Evolutionary conservation across 108 stramenopile species (phyloP), one percentile per base, ranked within the genome.

Genomic region (Parietichytrium sp.): DNA sequence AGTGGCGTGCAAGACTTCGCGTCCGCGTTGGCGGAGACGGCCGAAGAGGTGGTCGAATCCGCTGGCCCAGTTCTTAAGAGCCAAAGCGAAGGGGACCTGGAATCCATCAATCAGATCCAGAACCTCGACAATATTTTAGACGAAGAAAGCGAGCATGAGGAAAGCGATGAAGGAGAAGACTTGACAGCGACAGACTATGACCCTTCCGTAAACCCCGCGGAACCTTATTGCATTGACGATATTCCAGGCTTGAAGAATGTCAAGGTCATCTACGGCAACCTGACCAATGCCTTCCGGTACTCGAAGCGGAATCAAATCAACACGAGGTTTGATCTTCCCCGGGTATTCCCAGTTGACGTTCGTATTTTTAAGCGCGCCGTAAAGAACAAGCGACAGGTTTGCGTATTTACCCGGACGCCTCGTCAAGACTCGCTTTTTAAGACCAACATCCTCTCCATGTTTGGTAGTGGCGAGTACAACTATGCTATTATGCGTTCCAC

Each of bases 401-500:
- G 61, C 42, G 61, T 72, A 25, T 72, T 45, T 25, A 72, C 61
- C 8, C 61, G 61, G 18, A 72, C 61, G 38, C 61, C 61, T 10
- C 61, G 61, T 6, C 61, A 72, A 20, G 61, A 72, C 61, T 72
- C 61, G 38, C 61, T 72, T 42, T 72, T 72, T 27, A 33, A 42
- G n/a, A 72, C 61, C 10, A 72, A 72, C 61, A 45, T 72, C 25
- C 10, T 72, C 38, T 72, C 61, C 33, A 72, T 72, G 61, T 72
- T 72, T 20, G 61, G 20, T 8, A 45, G 38, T 7, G 61, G 61
- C 8, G 61, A 72, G 38, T 72, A 72, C 42, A 72, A 72, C 20
- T 72, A 72, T 27, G 61, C 45, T 33, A 72, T 72, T 20, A 72
- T 72, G 61, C 61, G 61, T 10, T 72, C 61, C n/a, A 72, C 61